Base-by-base conservation (phyloP, 208 protist species). In the Plasmodiophora brassicae region DNA sequence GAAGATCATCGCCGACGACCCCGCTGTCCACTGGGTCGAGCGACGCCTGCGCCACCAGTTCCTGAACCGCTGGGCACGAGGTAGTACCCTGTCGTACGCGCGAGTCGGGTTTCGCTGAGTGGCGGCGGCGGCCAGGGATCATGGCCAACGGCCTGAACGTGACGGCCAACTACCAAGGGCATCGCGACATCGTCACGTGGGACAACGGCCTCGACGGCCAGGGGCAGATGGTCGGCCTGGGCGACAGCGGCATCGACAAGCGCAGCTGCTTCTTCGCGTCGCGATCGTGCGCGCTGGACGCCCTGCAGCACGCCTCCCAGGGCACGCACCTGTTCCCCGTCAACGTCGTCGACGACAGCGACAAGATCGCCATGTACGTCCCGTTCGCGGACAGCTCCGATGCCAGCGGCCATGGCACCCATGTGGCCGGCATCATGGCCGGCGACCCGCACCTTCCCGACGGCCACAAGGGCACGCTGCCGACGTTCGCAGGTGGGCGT, bases 201-300 rank as follows among this genome's bases (percentile, higher is more conserved):
- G 65, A 78, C n/a, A 8, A 38, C 41, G n/a, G n/a, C n/a, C 65
- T 78, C 5, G 65, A 78, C n/a, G 65, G 65, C n/a, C 14, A 78
- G 10, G 65, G 65, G 20, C 65, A 78, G n/a, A 32, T 78, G 5
- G 5, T 78, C 10, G 65, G 14, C 65, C 65, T 78, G 10, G 65
- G 65, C 14, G 65, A 78, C 65, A 78, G 65, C n/a, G 65, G 65
- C n/a, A 5, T 78, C n/a, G 65, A 78, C n/a, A 78, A 78, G 65
- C 14, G 65, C 65, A 78, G 65, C n/a, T 78, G 65, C 41, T 78
- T 78, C n/a, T 78, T 78, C 65, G 14, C 5, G n/a, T 78, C 65
- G 65, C 5, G 65, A 78, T 44, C 14, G 10, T n/a, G 41, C 10
- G 41, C 5, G 5, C 10, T 14, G n/a, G 5, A 5, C 32, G 65